Percentiles rank a stretch among this genome's conserved stretches.
These are phyloP conservation scores for Botryotinia narcissicola DNA, from an alignment of 2,329 filamentous ascomycete genomes.

Conservation along the genomic window DNA sequence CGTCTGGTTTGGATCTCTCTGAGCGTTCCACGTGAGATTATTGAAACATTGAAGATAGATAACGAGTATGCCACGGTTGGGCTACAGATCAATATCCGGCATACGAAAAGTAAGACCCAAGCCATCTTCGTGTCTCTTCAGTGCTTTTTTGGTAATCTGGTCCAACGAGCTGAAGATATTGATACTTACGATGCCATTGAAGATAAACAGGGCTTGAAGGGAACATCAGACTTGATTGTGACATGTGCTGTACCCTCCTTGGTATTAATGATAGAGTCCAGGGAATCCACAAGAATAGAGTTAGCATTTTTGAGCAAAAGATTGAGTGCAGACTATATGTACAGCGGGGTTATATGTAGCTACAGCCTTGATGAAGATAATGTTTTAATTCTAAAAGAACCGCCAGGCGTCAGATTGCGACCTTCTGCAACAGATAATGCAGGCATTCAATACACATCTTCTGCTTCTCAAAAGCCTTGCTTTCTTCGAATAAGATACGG, in stretches of 20 bases:
- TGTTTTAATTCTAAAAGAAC: not conserved
- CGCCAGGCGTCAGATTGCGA: not conserved
- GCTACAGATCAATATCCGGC: not conserved
- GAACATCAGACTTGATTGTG: not conserved
- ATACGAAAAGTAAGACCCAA: not conserved
- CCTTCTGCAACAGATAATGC: rapidly evolving
- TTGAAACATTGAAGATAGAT: constrained; percentile 5
- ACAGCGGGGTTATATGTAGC: not conserved
- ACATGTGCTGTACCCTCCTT: constrained; percentile 7
- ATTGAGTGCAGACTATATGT: not conserved
- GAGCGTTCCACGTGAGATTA: constrained; percentile 10
- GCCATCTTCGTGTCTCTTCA: not conserved
- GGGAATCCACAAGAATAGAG: not conserved
- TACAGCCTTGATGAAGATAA: not conserved
- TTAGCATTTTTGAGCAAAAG: not conserved
- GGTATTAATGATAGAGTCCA: not conserved
- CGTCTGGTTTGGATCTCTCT: constrained; percentile 18
- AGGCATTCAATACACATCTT: not conserved
- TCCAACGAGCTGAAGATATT: not conserved
- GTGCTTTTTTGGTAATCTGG: constrained; percentile 8
- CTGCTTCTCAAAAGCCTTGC: not conserved
- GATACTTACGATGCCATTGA: not conserved
- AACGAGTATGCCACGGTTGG: not conserved
- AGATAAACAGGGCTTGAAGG: not conserved
- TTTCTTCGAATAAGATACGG: not conserved